A percentile compares a stretch with the other conserved stretches of the same genome.
Evolutionary conservation across 2,329 filamentous ascomycete species (phyloP).

Genomic region (Monilinia laxa): DNA sequence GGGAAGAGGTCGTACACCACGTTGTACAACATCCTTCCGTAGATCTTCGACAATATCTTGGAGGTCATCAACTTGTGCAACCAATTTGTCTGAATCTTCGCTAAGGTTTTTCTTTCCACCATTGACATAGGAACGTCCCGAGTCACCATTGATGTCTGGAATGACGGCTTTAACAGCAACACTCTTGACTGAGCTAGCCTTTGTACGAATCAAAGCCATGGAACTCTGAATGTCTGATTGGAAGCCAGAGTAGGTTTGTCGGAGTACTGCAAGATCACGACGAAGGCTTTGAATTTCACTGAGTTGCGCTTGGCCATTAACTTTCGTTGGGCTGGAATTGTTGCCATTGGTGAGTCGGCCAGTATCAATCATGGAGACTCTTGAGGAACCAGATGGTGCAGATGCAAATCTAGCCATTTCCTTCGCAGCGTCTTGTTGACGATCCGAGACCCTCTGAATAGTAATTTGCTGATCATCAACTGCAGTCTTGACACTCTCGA

Average conservation of each 20-base stretch:
- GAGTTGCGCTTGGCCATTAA: conserved; percentile 57
- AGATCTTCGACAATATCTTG: conserved; percentile 96
- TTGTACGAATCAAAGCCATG: conserved; percentile 79
- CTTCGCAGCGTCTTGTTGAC: conserved; percentile 84
- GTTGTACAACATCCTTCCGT: conserved; percentile 91
- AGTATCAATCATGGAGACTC: conserved; percentile 36
- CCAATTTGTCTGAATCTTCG: conserved; percentile 84
- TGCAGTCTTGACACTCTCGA: conserved; percentile 83
- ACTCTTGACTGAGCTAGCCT: conserved; percentile 77
- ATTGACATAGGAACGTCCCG: conserved; percentile 83
- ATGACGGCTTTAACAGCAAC: conserved; percentile 68
- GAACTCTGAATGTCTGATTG: conserved; percentile 83
- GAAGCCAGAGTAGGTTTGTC: conserved; percentile 91
- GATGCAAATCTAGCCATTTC: conserved; percentile 64
- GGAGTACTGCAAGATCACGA: conserved; percentile 84
- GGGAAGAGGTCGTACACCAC: conserved; percentile 86
- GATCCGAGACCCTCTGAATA: conserved; percentile 83
- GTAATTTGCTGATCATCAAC: conserved; percentile 80
- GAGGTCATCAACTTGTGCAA: conserved; percentile 91
- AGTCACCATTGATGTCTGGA: conserved; percentile 71
- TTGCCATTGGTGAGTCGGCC: conserved; percentile 30
- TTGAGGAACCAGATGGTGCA: conserved; percentile 32
- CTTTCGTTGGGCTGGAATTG: conserved; percentile 37
- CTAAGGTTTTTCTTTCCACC: conserved; percentile 83
- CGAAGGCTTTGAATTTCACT: conserved; percentile 78